Evolutionary conservation across 257 asterid species (phyloP).

Genomic region (Lantana camara): DNA sequence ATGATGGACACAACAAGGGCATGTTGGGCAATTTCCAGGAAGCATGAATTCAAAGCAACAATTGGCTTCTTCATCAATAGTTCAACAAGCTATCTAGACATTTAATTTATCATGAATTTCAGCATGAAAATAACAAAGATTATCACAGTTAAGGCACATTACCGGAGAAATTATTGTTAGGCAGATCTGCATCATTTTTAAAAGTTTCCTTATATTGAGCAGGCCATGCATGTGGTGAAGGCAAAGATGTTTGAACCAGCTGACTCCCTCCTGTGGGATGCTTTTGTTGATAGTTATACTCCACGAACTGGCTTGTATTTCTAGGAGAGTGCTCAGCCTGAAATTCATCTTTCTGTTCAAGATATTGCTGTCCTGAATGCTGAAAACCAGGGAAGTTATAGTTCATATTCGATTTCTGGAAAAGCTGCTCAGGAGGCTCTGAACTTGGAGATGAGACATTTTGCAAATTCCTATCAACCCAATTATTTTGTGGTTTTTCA

Average conservation of each 20-base stretch:
- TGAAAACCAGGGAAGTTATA: slow-evolving; percentile 42
- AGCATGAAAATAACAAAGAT: background rate
- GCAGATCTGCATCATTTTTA: slow-evolving; percentile 21
- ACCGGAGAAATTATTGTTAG: background rate
- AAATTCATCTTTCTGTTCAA: slow-evolving; percentile 41
- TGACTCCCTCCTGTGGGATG: slow-evolving; percentile 21
- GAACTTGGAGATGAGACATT: slow-evolving; percentile 41
- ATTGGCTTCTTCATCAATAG: slow-evolving; percentile 19
- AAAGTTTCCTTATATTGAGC: slow-evolving; percentile 29
- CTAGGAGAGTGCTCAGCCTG: slow-evolving; percentile 42
- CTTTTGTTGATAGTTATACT: background rate
- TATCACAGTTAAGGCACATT: background rate
- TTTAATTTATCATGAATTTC: background rate
- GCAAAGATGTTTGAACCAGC: slow-evolving; percentile 35
- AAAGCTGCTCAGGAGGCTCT: slow-evolving; percentile 36
- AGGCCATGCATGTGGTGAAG: slow-evolving; percentile 37
- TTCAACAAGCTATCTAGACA: slow-evolving; percentile 1
- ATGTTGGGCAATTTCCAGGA: background rate
- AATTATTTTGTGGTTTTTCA: slow-evolving; percentile 39
- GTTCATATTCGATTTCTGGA: slow-evolving; percentile 33
- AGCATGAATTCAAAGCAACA: slow-evolving; percentile 7
- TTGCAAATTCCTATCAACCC: slow-evolving; percentile 44
- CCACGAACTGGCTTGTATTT: slow-evolving; percentile 4
- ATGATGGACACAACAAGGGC: background rate
- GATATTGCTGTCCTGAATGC: slow-evolving; percentile 36